These are phyloP conservation scores for Suillus tomentosus DNA, from an alignment of 768 basidiomycete species.

Conservation along the genomic window DNA sequence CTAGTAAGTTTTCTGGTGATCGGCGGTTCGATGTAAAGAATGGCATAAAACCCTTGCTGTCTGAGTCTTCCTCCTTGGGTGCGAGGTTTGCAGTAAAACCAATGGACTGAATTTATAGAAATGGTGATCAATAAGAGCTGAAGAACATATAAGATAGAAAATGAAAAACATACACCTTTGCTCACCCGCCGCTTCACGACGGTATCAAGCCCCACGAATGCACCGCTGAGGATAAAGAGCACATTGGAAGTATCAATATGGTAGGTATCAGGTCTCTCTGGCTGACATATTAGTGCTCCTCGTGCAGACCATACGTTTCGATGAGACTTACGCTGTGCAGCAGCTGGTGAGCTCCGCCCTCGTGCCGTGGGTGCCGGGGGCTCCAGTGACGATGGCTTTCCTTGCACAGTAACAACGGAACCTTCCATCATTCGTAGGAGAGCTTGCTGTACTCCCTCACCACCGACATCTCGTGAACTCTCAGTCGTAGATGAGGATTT, in stretches of 20 bases:
- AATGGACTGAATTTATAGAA: conserved; percentile 62
- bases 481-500: conserved; percentile 54
- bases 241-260: conserved; percentile 89
- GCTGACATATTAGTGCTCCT: conserved; percentile 10
- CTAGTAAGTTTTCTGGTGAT: conserved; percentile 54
- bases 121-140: conserved; percentile 8
- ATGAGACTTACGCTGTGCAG: conserved; percentile 23
- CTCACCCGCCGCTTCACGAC: conserved; percentile 78
- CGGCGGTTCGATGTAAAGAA: conserved; percentile 81
- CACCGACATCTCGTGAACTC: conserved; percentile 84
- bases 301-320: conserved; percentile 31
- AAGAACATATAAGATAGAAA: neutral
- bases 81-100: conserved; percentile 71
- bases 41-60: conserved; percentile 43
- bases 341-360: conserved; percentile 38
- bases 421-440: conserved; percentile 95
- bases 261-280: conserved; percentile 66
- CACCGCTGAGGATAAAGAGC: conserved; percentile 93
- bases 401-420: conserved; percentile 77
- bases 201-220: conserved; percentile 89
- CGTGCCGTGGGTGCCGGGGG: conserved; percentile 51
- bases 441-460: conserved; percentile 95
- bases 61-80: conserved; percentile 41
- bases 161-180: conserved; percentile 67
- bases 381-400: conserved; percentile 58